These are phyloP conservation scores for Poronia punctata DNA, from an alignment of 495 filamentous ascomycete genomes.

Conservation along the genomic window DNA sequence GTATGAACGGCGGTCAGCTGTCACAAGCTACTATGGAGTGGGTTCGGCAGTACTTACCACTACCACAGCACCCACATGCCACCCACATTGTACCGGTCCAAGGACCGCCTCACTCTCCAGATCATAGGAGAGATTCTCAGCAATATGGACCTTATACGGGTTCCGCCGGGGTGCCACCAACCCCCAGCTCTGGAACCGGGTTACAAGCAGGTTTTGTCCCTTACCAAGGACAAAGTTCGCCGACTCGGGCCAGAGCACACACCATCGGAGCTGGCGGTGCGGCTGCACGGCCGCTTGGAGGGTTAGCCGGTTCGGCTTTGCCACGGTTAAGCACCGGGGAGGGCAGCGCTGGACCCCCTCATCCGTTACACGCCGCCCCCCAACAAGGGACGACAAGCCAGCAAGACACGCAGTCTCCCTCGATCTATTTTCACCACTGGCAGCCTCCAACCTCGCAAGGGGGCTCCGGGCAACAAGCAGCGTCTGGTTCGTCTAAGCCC, in stretches of 20 bases:
- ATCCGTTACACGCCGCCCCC: slow-evolving; percentile 5
- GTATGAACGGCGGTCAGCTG: slow-evolving; percentile 61
- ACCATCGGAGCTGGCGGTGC: slow-evolving; percentile 28
- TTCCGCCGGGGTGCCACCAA: slow-evolving; percentile 36
- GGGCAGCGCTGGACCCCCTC: slow-evolving; percentile 13
- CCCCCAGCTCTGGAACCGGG: slow-evolving; percentile 37
- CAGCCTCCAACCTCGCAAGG: slow-evolving; percentile 64
- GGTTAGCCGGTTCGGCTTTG: slow-evolving; percentile 23
- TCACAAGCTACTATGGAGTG: slow-evolving; percentile 56
- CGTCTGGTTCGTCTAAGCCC: slow-evolving; percentile 59
- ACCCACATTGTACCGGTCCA: slow-evolving; percentile 47
- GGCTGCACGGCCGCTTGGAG: slow-evolving; percentile 19
- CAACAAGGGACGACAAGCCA: slow-evolving; percentile 31
- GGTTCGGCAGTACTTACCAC: slow-evolving; percentile 61
- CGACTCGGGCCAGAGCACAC: slow-evolving; percentile 34
- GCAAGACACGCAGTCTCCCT: slow-evolving; percentile 55
- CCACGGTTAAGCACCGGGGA: slow-evolving; percentile 25
- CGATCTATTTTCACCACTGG: slow-evolving; percentile 90
- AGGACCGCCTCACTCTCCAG: slow-evolving; percentile 36
- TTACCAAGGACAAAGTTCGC: slow-evolving; percentile 32
- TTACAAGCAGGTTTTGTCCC: slow-evolving; percentile 27
- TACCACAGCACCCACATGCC: slow-evolving; percentile 43
- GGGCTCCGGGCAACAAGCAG: slow-evolving; percentile 53
- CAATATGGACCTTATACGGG: slow-evolving; percentile 36
- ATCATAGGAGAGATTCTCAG: slow-evolving; percentile 41